A percentile compares a stretch with the other conserved stretches of the same genome.
These are phyloP conservation scores for Sclerotinia nivalis DNA, from an alignment of 2,329 filamentous ascomycete genomes.

Conservation along the genomic window DNA sequence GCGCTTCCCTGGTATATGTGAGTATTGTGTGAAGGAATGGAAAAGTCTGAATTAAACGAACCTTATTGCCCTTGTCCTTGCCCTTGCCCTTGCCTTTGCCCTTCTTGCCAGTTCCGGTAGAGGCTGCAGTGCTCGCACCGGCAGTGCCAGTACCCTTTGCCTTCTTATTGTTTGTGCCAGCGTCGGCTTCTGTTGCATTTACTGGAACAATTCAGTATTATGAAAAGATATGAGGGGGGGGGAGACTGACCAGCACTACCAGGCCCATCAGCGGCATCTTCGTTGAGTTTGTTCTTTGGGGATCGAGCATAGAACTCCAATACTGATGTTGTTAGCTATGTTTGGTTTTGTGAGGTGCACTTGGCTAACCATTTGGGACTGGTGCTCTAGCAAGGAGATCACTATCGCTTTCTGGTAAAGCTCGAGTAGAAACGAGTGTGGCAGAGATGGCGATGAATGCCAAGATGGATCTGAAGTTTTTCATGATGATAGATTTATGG, in stretches of 20 bases:
- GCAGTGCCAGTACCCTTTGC: background rate
- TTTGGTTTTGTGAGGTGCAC: background rate
- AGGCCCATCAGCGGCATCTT: background rate
- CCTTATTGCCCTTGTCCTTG: slow-evolving; percentile 13
- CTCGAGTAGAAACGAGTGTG: slow-evolving; percentile 40
- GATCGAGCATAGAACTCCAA: slow-evolving; percentile 30
- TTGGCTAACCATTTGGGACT: slow-evolving; percentile 28
- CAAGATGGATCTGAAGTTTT: slow-evolving; percentile 45
- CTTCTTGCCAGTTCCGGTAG: slow-evolving; percentile 20
- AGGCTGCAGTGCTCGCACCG: slow-evolving; percentile 7
- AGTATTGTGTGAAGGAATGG: background rate
- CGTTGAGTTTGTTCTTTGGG: slow-evolving; percentile 29
- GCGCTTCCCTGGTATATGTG: background rate
- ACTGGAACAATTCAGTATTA: background rate
- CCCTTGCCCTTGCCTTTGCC: slow-evolving; percentile 1
- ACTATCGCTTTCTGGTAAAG: slow-evolving; percentile 30
- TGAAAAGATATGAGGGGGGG: background rate
- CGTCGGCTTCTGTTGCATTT: background rate
- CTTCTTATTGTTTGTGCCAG: background rate
- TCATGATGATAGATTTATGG: slow-evolving; percentile 42
- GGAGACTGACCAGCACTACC: background rate
- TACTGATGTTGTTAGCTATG: slow-evolving; percentile 25
- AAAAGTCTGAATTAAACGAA: background rate
- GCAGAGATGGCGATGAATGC: slow-evolving; percentile 44
- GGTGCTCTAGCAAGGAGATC: slow-evolving; percentile 31